A percentile compares a stretch with the other conserved stretches of the same genome.
Conservation (phyloP, 805 yeast species). For the Aciculoconidium aculeatum region DNA sequence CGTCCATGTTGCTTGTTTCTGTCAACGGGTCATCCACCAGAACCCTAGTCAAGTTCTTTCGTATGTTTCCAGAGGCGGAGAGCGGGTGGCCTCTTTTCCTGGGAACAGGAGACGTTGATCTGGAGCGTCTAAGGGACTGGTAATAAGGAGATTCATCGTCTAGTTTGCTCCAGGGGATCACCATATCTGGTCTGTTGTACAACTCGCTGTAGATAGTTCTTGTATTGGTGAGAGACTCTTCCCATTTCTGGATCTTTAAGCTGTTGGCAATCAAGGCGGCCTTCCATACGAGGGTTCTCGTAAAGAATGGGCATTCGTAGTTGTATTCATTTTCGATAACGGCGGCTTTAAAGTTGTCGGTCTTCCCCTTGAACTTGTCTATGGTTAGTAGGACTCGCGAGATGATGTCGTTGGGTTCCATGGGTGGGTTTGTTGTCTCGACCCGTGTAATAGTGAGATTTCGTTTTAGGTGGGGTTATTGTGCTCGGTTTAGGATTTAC, state of each 20-base stretch:
- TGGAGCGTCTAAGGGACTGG: slow-evolving; percentile 3
- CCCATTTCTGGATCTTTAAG: slow-evolving; percentile 31
- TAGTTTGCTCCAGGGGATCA: slow-evolving; percentile 33
- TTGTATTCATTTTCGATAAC: slow-evolving; percentile 25
- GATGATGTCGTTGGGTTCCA: slow-evolving; percentile 29
- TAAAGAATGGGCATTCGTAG: slow-evolving; percentile 16
- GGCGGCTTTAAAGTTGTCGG: slow-evolving; percentile 20
- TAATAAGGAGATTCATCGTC: slow-evolving; percentile 25
- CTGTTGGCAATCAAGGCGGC: slow-evolving; percentile 29
- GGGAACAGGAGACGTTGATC: slow-evolving; percentile 1
- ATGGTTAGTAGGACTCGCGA: slow-evolving; percentile 32
- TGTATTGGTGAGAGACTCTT: slow-evolving; percentile 19
- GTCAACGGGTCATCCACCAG: slow-evolving; percentile 16
- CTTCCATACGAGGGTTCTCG: slow-evolving; percentile 35
- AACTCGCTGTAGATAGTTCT: slow-evolving; percentile 33
- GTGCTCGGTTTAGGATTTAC: too few relatives aligned
- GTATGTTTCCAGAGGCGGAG: slow-evolving; percentile 6
- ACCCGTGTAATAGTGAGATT: too few relatives aligned
- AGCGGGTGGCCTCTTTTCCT: slow-evolving; percentile 1
- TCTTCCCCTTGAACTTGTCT: slow-evolving; percentile 28
- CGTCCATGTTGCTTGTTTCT: slow-evolving; percentile 29
- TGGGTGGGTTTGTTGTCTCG: too few relatives aligned
- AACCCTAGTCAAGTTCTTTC: slow-evolving; percentile 14
- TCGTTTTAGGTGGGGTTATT: too few relatives aligned
- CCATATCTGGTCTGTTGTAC: slow-evolving; percentile 21